Base-by-base conservation (phyloP, 495 filamentous ascomycete genomes). In the Trichoderma gamsii region DNA sequence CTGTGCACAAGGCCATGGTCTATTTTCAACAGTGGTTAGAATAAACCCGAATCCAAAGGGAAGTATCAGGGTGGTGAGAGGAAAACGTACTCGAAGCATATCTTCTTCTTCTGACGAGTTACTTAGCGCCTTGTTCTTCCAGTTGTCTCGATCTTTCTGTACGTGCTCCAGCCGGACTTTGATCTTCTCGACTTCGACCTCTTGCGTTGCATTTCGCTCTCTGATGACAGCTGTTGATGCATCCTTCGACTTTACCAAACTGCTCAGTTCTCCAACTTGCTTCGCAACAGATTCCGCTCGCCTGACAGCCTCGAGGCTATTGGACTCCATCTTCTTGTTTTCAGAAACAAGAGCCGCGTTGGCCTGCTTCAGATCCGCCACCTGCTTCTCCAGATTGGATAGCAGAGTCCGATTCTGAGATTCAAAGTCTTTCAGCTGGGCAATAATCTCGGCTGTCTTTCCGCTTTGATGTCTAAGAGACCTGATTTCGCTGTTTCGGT, bases 371-470 rank as follows among this genome's bases (percentile, higher is more conserved):
- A 89, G 79, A 75, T 97, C 92, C 46, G 86, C 88, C 59, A 91
- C 76, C 74, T 97, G 92, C 80, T 97, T 96, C 78, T 99, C 96
- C 66, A 97, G 81, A 70, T 91, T 95, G 67, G 86, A 84, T n/a
- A 93, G 78, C 18, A 96, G 78, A 11, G 73, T 75, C 43, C 79
- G 72, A 70, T 80, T 83, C 79, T 86, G 72, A 75, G 82, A 80
- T 70, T 97, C 96, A 3, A 92, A 86, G 51, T 98, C 93, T 82
- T 98, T 98, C 66, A 97, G 82, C 68, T 95, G 89, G 1, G 91
- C 84, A 41, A 99, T 92, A 70, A 98, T 95, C 73, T 98, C 96
- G 0, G 92, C 93, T 63, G 90, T 94, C 80, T 95, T 95, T 5
- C 84, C 82, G 74, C 93, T 96, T 76, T 97, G 93, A 68, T 85